These are phyloP conservation scores for Mycena rosella DNA, from an alignment of 768 basidiomycete species.

Conservation along the genomic window DNA sequence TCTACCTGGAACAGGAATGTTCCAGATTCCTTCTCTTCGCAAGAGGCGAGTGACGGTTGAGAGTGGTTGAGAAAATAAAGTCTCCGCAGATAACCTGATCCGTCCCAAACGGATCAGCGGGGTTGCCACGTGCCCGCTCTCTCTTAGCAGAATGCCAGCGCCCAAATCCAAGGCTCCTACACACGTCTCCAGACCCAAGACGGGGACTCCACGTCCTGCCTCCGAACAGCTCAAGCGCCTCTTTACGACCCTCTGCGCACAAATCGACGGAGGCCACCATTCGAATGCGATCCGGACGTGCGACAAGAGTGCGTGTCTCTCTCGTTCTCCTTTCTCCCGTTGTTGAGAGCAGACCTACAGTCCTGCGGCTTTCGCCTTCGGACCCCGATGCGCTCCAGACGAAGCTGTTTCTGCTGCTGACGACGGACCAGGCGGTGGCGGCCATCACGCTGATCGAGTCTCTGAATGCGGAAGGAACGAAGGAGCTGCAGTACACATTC, in stretches of 20 bases:
- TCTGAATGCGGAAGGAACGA: too few species aligned
- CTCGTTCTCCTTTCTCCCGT: too few species aligned
- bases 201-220: conserved; percentile 41
- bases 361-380: conserved; percentile 74
- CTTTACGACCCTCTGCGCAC: conserved; percentile 85
- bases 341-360: conserved; percentile 59
- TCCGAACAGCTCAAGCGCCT: conserved; percentile 65
- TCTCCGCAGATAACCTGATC: too few species aligned
- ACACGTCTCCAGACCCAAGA: conserved; percentile 29
- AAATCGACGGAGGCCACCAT: conserved; percentile 91
- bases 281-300: conserved; percentile 91
- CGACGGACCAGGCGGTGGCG: conserved; percentile 91
- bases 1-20: too few species aligned
- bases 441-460: too few species aligned
- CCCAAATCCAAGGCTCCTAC: too few species aligned
- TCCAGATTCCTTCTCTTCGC: too few species aligned
- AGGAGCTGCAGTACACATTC: conserved; percentile 54
- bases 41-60: too few species aligned
- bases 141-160: too few species aligned
- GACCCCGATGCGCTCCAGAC: conserved; percentile 84
- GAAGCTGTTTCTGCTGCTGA: conserved; percentile 88
- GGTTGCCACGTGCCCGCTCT: too few species aligned
- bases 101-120: too few species aligned
- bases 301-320: conserved; percentile 79
- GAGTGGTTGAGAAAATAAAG: too few species aligned